A percentile compares a stretch with the other conserved stretches of the same genome.
Evolutionary conservation across 1,139 yeast genomes (phyloP).

Genomic region (Pichia norvegensis): DNA sequence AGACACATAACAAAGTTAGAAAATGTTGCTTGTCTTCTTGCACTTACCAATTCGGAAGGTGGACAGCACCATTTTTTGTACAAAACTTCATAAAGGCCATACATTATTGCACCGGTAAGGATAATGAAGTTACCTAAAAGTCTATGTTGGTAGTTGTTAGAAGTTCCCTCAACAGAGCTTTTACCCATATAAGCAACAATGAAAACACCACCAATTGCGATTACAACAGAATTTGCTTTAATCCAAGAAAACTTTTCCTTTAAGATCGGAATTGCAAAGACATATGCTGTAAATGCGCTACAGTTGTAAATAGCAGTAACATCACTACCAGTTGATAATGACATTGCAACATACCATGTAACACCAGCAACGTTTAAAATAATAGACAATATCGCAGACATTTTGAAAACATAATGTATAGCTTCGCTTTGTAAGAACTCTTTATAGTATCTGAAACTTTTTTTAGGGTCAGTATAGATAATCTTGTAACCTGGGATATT

Average conservation of each 20-base stretch:
- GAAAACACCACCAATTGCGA: slow-evolving; percentile 70
- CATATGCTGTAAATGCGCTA: slow-evolving; percentile 80
- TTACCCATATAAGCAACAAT: slow-evolving; percentile 69
- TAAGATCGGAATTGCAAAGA: slow-evolving; percentile 72
- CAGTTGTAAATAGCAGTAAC: slow-evolving; percentile 88
- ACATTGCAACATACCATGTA: slow-evolving; percentile 83
- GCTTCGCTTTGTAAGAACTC: slow-evolving; percentile 40
- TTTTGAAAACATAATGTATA: slow-evolving; percentile 38
- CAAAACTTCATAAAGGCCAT: slow-evolving; percentile 79
- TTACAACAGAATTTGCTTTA: slow-evolving; percentile 59
- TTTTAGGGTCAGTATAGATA: slow-evolving; percentile 18
- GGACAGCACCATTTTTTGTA: slow-evolving; percentile 74
- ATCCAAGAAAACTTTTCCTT: slow-evolving; percentile 57
- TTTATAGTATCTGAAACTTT: slow-evolving; percentile 31
- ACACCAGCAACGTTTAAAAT: slow-evolving; percentile 70
- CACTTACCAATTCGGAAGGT: slow-evolving; percentile 50
- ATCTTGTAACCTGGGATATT: slow-evolving; percentile 20
- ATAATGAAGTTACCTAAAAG: slow-evolving; percentile 66
- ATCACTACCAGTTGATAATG: slow-evolving; percentile 74
- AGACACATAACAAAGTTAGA: slow-evolving; percentile 49
- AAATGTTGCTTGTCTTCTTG: slow-evolving; percentile 48
- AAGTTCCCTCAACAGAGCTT: slow-evolving; percentile 1
- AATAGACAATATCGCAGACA: slow-evolving; percentile 41
- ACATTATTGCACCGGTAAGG: slow-evolving; percentile 68
- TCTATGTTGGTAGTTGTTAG: slow-evolving; percentile 46